phyloP scores from a whole-genome alignment of 805 yeast genomes.

The Diddensiella santjacobensis region DNA sequence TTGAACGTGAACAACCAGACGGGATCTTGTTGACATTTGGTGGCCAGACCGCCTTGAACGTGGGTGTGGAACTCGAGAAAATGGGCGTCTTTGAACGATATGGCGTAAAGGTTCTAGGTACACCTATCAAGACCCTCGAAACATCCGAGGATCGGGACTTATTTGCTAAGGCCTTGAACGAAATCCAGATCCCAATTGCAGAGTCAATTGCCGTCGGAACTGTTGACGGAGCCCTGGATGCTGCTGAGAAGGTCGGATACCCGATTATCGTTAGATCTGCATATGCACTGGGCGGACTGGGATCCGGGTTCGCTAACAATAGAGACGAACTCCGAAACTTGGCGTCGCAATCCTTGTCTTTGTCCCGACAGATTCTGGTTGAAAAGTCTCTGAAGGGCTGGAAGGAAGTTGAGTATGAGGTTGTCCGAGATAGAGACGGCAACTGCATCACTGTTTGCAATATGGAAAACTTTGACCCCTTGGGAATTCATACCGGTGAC shows the following conservation, averaged over 20 bases:
- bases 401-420: slow-evolving; percentile 99
- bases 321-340: slow-evolving; percentile 78
- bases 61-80: slow-evolving; percentile 90
- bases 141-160: slow-evolving; percentile 97
- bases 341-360: slow-evolving; percentile 81
- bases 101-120: slow-evolving; percentile 92
- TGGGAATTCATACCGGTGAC: slow-evolving; percentile 98
- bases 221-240: slow-evolving; percentile 87
- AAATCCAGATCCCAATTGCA: slow-evolving; percentile 94
- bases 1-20: slow-evolving; percentile 94
- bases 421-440: slow-evolving; percentile 91
- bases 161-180: slow-evolving; percentile 91
- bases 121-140: slow-evolving; percentile 93
- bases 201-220: slow-evolving; percentile 93
- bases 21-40: slow-evolving; percentile 95
- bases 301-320: slow-evolving; percentile 93
- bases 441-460: slow-evolving; percentile 98
- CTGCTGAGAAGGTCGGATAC: slow-evolving; percentile 84
- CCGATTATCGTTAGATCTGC: slow-evolving; percentile 98
- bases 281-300: slow-evolving; percentile 94
- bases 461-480: slow-evolving; percentile 98
- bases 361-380: slow-evolving; percentile 92
- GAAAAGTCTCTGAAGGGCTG: slow-evolving; percentile 97
- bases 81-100: slow-evolving; percentile 91
- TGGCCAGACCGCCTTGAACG: slow-evolving; percentile 96